Evolutionary conservation across 345 rosid genomes (phyloP).

Genomic region (Salix viminalis): DNA sequence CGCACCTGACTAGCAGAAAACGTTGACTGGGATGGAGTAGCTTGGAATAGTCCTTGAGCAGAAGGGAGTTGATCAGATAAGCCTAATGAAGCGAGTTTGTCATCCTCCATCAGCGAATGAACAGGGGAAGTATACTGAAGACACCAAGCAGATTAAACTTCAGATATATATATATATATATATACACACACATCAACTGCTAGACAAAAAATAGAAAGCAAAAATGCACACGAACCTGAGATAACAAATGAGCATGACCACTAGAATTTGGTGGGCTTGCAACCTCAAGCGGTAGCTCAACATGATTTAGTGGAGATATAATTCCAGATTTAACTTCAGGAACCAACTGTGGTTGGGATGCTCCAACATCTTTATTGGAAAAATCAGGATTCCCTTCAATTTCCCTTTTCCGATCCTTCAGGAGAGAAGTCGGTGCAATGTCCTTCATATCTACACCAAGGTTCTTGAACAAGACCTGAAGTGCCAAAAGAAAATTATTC

Average conservation of each 20-base stretch:
- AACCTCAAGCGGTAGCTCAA: slow-evolving; percentile 64
- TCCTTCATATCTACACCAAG: slow-evolving; percentile 92
- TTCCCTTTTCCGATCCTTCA: slow-evolving; percentile 88
- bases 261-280: slow-evolving; percentile 66
- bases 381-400: slow-evolving; percentile 96
- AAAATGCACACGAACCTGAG: slow-evolving; percentile 59
- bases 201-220: background rate
- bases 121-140: slow-evolving; percentile 64
- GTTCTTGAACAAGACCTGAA: slow-evolving; percentile 82
- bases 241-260: slow-evolving; percentile 53
- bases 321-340: slow-evolving; percentile 70
- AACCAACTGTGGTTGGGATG: slow-evolving; percentile 62
- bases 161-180: background rate
- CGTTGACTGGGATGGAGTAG: slow-evolving; percentile 62
- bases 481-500: background rate
- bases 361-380: slow-evolving; percentile 80
- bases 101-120: slow-evolving; percentile 77
- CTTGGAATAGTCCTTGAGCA: slow-evolving; percentile 75
- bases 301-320: slow-evolving; percentile 57
- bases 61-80: slow-evolving; percentile 82
- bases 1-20: slow-evolving; percentile 66
- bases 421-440: slow-evolving; percentile 76
- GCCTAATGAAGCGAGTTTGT: slow-evolving; percentile 63
- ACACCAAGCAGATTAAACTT: slow-evolving; percentile 14
- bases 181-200: background rate